phyloP scores from a whole-genome alignment of 2,329 filamentous ascomycete species.

The Fusarium lyarnte region DNA sequence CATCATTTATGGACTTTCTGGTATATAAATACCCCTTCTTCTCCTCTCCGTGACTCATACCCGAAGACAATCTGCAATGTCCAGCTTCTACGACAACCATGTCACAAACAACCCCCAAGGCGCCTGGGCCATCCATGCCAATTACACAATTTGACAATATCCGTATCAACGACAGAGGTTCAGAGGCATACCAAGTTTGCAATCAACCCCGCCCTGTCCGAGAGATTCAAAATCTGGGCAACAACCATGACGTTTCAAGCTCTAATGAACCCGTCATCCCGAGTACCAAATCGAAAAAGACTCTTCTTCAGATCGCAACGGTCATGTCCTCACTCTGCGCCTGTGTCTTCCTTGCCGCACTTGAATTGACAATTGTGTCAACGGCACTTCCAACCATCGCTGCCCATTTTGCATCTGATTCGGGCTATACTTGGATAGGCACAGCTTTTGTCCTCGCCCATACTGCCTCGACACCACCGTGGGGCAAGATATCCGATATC shows the following conservation, averaged over 20 bases:
- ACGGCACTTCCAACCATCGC: conserved; percentile 71
- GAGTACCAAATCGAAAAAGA: conserved; percentile 13
- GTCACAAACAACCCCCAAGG: conserved; percentile 16
- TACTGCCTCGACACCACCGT: conserved; percentile 74
- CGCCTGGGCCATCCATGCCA: background rate
- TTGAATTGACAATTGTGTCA: conserved; percentile 67
- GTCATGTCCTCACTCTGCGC: conserved; percentile 53
- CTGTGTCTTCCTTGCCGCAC: conserved; percentile 55
- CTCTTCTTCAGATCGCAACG: conserved; percentile 34
- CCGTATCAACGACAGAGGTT: background rate
- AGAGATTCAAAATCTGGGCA: background rate
- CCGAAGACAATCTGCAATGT: too few relatives aligned
- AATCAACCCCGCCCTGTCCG: too few relatives aligned
- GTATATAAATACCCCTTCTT: background rate
- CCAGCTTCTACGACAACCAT: background rate
- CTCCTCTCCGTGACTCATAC: background rate
- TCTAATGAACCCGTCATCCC: background rate
- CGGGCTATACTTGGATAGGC: conserved; percentile 82
- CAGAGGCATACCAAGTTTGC: background rate
- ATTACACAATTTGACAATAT: background rate
- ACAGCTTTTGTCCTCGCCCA: conserved; percentile 76
- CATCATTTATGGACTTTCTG: background rate
- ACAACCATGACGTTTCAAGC: background rate
- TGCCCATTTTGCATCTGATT: conserved; percentile 65
- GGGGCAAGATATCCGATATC: conserved; percentile 71